These are phyloP conservation scores for Mytilinidion resinicola DNA, from an alignment of 495 filamentous ascomycete species.

Conservation along the genomic window DNA sequence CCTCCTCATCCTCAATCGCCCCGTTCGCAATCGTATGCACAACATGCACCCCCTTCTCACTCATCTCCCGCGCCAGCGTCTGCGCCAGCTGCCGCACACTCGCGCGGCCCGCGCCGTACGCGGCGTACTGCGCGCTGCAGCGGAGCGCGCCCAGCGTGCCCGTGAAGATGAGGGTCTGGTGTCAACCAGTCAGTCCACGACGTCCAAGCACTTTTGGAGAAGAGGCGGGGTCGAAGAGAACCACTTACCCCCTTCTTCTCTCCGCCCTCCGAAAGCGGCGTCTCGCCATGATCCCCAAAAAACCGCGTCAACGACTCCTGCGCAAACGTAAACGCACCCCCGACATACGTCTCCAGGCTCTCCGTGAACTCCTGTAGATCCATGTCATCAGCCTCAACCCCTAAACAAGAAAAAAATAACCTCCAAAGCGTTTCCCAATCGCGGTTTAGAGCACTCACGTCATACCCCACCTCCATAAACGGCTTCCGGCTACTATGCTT, in stretches of 20 bases:
- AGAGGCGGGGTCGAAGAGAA: no score
- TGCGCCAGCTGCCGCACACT: slow-evolving; percentile 42
- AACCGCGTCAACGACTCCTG: slow-evolving; percentile 41
- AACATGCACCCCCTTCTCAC: slow-evolving; percentile 42
- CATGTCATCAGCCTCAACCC: not conserved
- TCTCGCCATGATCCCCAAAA: slow-evolving; percentile 41
- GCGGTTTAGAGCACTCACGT: slow-evolving; percentile 9
- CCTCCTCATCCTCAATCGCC: slow-evolving; percentile 40
- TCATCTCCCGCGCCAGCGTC: slow-evolving; percentile 44
- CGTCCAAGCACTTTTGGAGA: not conserved
- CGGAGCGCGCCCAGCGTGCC: slow-evolving; percentile 44
- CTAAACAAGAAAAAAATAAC: no score
- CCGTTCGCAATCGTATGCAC: slow-evolving; percentile 46
- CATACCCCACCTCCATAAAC: slow-evolving; percentile 44
- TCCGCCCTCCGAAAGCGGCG: slow-evolving; percentile 32
- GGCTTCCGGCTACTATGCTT: slow-evolving; percentile 44
- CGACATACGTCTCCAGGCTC: slow-evolving; percentile 39
- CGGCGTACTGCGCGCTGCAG: slow-evolving; percentile 40
- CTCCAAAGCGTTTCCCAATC: not conserved
- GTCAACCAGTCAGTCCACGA: no score
- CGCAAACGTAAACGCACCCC: slow-evolving; percentile 44
- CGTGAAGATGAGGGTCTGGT: slow-evolving; percentile 42
- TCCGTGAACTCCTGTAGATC: slow-evolving; percentile 34
- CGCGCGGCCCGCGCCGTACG: slow-evolving; percentile 43
- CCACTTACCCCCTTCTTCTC: slow-evolving; percentile 39